phyloP scores from a whole-genome alignment of 208 protist genomes.

The Ichthyophonus hoferi region DNA sequence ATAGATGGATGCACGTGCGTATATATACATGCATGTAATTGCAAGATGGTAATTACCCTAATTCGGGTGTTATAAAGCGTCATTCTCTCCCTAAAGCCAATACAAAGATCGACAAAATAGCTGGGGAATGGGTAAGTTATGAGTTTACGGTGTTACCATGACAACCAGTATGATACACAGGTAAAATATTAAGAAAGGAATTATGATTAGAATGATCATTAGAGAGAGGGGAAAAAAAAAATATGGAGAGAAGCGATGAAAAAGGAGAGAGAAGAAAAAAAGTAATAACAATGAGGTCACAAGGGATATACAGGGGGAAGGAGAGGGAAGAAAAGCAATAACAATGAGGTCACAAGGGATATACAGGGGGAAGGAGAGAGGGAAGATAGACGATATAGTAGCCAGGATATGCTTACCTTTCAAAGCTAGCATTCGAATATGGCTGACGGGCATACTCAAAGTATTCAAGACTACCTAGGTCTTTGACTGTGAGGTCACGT shows the following conservation, averaged over 20 bases:
- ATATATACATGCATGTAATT: too few relatives aligned
- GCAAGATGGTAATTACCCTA: too few relatives aligned
- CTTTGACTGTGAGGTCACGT: neutral
- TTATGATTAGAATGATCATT: neutral
- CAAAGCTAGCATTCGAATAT: neutral
- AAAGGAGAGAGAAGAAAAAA: neutral
- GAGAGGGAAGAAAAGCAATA: neutral
- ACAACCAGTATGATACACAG: too few relatives aligned
- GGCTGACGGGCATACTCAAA: neutral
- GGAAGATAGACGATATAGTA: too few relatives aligned
- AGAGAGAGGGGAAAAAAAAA: neutral
- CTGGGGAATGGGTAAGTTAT: neutral
- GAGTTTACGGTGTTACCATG: neutral
- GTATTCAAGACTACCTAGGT: neutral
- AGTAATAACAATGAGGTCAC: neutral
- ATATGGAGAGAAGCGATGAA: neutral
- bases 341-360: neutral
- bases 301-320: neutral
- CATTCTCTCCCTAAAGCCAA: neutral
- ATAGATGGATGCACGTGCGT: too few relatives aligned
- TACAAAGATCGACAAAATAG: neutral
- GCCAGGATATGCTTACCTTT: too few relatives aligned
- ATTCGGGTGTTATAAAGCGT: neutral
- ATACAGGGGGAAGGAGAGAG: neutral
- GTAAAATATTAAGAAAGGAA: too few relatives aligned